phyloP scores from a whole-genome alignment of 768 basidiomycete genomes.

The Pleurotus sapidus region DNA sequence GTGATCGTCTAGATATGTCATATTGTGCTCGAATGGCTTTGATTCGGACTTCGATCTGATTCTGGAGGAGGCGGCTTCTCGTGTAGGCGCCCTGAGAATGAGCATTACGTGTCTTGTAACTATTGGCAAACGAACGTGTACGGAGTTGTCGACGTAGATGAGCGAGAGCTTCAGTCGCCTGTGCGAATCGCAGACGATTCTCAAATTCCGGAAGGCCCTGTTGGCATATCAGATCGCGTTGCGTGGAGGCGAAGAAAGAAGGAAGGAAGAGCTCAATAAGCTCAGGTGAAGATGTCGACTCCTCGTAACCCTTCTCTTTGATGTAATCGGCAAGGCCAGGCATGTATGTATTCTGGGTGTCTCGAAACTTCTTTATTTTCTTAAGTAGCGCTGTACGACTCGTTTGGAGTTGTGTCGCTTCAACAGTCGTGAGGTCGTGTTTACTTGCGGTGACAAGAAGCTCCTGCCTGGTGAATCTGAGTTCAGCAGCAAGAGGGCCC shows the following conservation, averaged over 20 bases:
- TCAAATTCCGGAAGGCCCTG: conserved; percentile 15
- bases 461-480: not conserved
- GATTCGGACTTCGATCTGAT: no score
- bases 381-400: no score
- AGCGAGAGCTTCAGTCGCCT: not conserved
- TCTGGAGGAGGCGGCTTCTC: no score
- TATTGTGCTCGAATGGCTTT: no score
- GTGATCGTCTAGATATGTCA: no score
- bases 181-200: not conserved
- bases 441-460: not conserved
- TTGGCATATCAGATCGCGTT: conserved; percentile 6
- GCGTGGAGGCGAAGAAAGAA: conserved; percentile 9
- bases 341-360: conserved; percentile 11
- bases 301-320: not conserved
- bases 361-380: no score
- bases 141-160: conserved; percentile 16
- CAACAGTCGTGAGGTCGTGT: not conserved
- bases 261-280: conserved; percentile 15
- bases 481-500: not conserved
- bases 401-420: conserved; percentile 6
- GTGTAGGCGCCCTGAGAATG: no score
- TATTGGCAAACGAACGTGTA: conserved; percentile 12
- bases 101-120: conserved; percentile 11
- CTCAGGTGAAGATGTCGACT: conserved; percentile 10
- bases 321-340: conserved; percentile 9